Percentiles rank a stretch among this genome's conserved stretches.
Evolutionary conservation across 371 early-diverging fungal species (phyloP).

Genomic region (Mortierella sp.): DNA sequence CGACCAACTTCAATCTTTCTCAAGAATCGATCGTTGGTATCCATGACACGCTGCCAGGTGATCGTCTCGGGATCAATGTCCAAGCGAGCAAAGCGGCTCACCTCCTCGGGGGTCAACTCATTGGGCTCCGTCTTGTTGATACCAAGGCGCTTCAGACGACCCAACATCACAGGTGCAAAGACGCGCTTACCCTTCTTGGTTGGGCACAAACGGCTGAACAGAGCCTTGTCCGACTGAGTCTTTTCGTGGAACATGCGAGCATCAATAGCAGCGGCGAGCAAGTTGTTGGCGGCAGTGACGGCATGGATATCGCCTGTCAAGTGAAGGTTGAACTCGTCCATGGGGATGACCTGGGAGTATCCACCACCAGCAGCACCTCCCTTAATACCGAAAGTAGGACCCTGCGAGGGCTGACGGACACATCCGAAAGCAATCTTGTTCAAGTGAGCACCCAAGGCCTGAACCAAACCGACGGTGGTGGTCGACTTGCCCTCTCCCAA

Average conservation of each 20-base stretch:
- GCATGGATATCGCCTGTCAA: constrained; percentile 98
- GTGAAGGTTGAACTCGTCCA: constrained; percentile 98
- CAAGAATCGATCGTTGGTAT: constrained; percentile 96
- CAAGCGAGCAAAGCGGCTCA: constrained; percentile 81
- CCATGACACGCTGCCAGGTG: constrained; percentile 96
- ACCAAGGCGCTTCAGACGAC: constrained; percentile 84
- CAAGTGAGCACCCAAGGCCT: constrained; percentile 94
- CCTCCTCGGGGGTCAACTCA: constrained; percentile 84
- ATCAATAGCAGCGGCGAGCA: constrained; percentile 96
- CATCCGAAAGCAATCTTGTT: constrained; percentile 91
- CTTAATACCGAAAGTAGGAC: constrained; percentile 98
- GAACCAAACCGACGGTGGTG: constrained; percentile 93
- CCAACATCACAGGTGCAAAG: constrained; percentile 89
- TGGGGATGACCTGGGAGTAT: constrained; percentile 97
- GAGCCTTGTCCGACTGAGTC: constrained; percentile 88
- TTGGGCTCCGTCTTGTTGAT: constrained; percentile 85
- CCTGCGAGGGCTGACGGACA: constrained; percentile 97
- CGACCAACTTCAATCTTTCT: constrained; percentile 91
- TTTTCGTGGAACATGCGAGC: constrained; percentile 97
- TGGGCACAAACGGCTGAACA: constrained; percentile 92
- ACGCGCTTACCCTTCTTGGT: constrained; percentile 82
- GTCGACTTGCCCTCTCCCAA: constrained; percentile 99
- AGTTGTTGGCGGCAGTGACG: constrained; percentile 96
- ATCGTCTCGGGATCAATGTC: constrained; percentile 94
- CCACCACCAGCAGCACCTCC: constrained; percentile 99